Evolutionary conservation across 2,329 filamentous ascomycete genomes (phyloP).

Genomic region (Paecilomyces sp.): DNA sequence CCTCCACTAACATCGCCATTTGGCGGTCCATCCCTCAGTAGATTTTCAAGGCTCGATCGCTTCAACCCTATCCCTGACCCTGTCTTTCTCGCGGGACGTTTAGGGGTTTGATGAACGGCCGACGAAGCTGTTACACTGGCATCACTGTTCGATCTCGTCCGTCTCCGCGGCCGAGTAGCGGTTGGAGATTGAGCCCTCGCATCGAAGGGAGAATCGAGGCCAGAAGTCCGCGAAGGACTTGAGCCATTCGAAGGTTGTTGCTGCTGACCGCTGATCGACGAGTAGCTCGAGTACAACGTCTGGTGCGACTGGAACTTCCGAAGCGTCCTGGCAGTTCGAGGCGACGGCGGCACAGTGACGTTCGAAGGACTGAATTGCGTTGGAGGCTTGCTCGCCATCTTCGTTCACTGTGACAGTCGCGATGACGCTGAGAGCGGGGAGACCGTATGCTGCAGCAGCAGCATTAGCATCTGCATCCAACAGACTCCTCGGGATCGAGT

Average conservation of each 20-base stretch:
- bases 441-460: background rate
- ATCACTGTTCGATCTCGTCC: conserved; percentile 68
- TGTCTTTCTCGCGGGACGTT: conserved; percentile 36
- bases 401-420: conserved; percentile 2
- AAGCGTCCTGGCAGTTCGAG: conserved; percentile 59
- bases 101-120: conserved; percentile 16
- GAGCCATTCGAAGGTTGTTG: conserved; percentile 10
- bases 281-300: conserved; percentile 47
- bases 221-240: conserved; percentile 3
- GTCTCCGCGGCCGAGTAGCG: conserved; percentile 20
- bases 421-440: background rate
- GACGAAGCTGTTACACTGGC: conserved; percentile 41
- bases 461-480: conserved; percentile 5
- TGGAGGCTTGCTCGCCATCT: conserved; percentile 15
- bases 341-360: conserved; percentile 43
- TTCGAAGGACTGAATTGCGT: conserved; percentile 14
- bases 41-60: conserved; percentile 57
- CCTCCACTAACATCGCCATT: conserved; percentile 52
- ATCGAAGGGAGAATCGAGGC: conserved; percentile 18
- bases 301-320: conserved; percentile 72
- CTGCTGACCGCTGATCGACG: conserved; percentile 59
- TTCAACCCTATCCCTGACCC: conserved; percentile 37
- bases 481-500: background rate
- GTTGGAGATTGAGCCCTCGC: conserved; percentile 19
- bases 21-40: conserved; percentile 73